phyloP scores from a whole-genome alignment of 2,329 filamentous ascomycete species.

The Anisogramma anomala region DNA sequence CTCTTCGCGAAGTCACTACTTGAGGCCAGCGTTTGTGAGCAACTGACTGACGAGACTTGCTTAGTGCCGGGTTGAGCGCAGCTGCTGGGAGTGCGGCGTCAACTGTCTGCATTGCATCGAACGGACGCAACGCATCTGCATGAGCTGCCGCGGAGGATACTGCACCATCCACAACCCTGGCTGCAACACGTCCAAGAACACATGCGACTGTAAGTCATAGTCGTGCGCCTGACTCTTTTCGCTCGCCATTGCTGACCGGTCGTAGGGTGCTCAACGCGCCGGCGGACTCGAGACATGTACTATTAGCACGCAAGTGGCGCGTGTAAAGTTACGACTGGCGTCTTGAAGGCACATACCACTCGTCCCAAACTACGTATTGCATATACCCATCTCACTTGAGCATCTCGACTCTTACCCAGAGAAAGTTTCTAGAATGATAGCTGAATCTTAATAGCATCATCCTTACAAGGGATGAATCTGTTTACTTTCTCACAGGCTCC shows the following conservation, averaged over 20 bases:
- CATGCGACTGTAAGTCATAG: conserved; percentile 34
- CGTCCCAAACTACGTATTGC: not conserved
- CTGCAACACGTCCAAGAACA: conserved; percentile 39
- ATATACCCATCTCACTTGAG: conserved; percentile 1
- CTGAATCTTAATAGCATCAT: not conserved
- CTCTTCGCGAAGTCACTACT: not conserved
- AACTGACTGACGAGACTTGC: conserved; percentile 2
- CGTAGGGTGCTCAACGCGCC: conserved; percentile 11
- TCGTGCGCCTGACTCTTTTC: not conserved
- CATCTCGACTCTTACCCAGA: not conserved
- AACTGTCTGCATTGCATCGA: conserved; percentile 72
- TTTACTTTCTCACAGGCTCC: too few relatives aligned
- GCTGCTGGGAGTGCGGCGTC: conserved; percentile 79
- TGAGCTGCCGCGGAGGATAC: conserved; percentile 65
- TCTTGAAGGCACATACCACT: not conserved
- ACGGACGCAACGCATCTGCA: conserved; percentile 59
- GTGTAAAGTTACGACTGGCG: conserved; percentile 2
- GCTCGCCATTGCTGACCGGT: not conserved
- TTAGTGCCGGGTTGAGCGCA: conserved; percentile 47
- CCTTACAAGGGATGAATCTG: too few relatives aligned
- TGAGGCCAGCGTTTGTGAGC: too few relatives aligned
- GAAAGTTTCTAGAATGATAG: not conserved
- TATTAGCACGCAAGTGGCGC: too few relatives aligned
- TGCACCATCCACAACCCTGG: conserved; percentile 77
- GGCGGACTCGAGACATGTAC: not conserved